These are phyloP conservation scores for Phytophthora capsici DNA, from an alignment of 352 stramenopile species.

Conservation along the genomic window DNA sequence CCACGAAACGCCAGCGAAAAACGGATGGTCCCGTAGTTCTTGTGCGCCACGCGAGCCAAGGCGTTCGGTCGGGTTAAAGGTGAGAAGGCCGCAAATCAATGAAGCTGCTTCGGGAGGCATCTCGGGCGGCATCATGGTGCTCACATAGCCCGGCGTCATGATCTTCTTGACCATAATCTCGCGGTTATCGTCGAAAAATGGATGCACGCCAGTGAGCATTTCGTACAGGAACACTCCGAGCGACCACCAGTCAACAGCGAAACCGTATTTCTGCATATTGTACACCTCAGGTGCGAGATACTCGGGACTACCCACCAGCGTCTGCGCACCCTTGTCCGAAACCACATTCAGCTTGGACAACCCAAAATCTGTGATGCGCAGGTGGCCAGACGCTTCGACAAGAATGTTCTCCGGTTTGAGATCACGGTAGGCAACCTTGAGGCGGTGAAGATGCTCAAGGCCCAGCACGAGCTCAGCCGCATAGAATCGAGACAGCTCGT, in stretches of 20 bases:
- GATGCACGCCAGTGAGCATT: constrained; percentile 90
- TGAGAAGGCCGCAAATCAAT: constrained; percentile 79
- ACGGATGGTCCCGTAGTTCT: constrained; percentile 84
- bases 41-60: constrained; percentile 64
- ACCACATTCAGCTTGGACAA: constrained; percentile 82
- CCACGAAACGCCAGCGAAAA: constrained; percentile 88
- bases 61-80: constrained; percentile 73
- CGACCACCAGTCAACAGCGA: constrained; percentile 93
- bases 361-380: constrained; percentile 98
- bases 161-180: constrained; percentile 90
- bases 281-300: constrained; percentile 92
- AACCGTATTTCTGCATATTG: constrained; percentile 76
- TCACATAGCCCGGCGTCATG: constrained; percentile 71
- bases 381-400: constrained; percentile 89
- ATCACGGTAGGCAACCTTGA: constrained; percentile 97
- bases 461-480: constrained; percentile 95
- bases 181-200: constrained; percentile 89
- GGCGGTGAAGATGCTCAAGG: constrained; percentile 95
- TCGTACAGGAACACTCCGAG: constrained; percentile 91
- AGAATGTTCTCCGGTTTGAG: constrained; percentile 98
- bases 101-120: constrained; percentile 76
- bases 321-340: constrained; percentile 71
- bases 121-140: constrained; percentile 63
- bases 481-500: constrained; percentile 93
- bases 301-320: constrained; percentile 84